A percentile compares a stretch with the other conserved stretches of the same genome.
Conservation (phyloP, 2,329 filamentous ascomycete species). For the Penicillium sp. region DNA sequence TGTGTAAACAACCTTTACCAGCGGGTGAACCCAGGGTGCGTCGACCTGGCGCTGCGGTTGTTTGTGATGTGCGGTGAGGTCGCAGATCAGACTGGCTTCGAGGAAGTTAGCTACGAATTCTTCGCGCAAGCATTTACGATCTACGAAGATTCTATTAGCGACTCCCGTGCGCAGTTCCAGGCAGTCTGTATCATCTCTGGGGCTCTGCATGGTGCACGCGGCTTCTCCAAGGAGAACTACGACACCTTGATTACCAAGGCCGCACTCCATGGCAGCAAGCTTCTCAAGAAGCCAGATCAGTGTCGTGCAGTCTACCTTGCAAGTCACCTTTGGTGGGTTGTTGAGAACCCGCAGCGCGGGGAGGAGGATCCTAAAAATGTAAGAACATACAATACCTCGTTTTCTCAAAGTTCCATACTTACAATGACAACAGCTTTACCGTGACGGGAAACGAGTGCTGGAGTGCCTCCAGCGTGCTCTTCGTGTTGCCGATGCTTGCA, state of each 20-base stretch:
- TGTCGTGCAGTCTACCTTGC: slow-evolving; percentile 95
- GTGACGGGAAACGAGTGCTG: slow-evolving; percentile 93
- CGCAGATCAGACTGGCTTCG: slow-evolving; percentile 85
- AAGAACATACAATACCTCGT: slow-evolving; percentile 38
- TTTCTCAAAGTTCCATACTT: slow-evolving; percentile 20
- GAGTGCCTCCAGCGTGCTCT: slow-evolving; percentile 95
- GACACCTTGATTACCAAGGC: slow-evolving; percentile 98
- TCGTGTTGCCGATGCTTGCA: slow-evolving; percentile 95
- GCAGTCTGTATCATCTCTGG: slow-evolving; percentile 93
- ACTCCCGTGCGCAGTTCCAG: slow-evolving; percentile 96
- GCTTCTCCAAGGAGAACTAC: slow-evolving; percentile 96
- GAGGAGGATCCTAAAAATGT: slow-evolving; percentile 82
- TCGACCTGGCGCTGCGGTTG: slow-evolving; percentile 83
- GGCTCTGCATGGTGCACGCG: slow-evolving; percentile 81
- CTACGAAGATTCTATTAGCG: slow-evolving; percentile 93
- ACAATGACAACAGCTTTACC: slow-evolving; percentile 71
- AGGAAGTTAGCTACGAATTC: slow-evolving; percentile 97
- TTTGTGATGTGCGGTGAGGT: slow-evolving; percentile 93
- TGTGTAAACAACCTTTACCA: slow-evolving; percentile 84
- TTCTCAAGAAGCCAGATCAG: slow-evolving; percentile 96
- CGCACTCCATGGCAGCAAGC: slow-evolving; percentile 91
- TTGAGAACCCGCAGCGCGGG: slow-evolving; percentile 72
- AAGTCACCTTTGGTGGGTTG: slow-evolving; percentile 97
- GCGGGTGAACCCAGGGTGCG: slow-evolving; percentile 76
- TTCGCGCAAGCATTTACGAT: slow-evolving; percentile 98